A percentile compares a stretch with the other conserved stretches of the same genome.
Conservation (phyloP, 2,329 filamentous ascomycete species). For the Nigrospora sphaerica region DNA sequence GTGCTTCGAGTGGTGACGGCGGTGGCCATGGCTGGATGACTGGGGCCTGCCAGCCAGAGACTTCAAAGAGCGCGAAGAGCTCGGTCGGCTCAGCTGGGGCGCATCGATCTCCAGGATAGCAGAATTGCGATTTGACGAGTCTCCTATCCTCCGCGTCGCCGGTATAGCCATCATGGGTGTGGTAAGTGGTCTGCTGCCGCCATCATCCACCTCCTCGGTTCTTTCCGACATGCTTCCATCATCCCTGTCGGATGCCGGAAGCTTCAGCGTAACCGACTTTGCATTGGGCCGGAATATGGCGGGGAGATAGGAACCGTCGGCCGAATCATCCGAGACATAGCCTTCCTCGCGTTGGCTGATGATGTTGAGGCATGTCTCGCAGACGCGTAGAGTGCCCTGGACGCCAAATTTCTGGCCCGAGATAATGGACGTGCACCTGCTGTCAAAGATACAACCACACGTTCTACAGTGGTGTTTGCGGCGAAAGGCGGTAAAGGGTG, state of each 20-base stretch:
- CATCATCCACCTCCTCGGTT: slow-evolving; percentile 35
- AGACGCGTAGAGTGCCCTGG: slow-evolving; percentile 76
- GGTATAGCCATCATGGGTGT: slow-evolving; percentile 68
- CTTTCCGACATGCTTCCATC: slow-evolving; percentile 33
- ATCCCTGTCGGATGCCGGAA: slow-evolving; percentile 29
- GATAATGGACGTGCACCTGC: slow-evolving; percentile 90
- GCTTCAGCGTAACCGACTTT: slow-evolving; percentile 29
- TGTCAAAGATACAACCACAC: slow-evolving; percentile 98
- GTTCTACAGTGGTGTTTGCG: slow-evolving; percentile 94
- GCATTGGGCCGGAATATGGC: slow-evolving; percentile 52
- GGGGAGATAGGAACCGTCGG: slow-evolving; percentile 63
- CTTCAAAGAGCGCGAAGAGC: slow-evolving; percentile 82
- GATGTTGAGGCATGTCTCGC: slow-evolving; percentile 85
- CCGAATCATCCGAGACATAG: slow-evolving; percentile 80
- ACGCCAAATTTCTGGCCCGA: slow-evolving; percentile 84
- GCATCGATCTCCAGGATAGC: slow-evolving; percentile 85
- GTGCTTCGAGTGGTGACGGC: slow-evolving; percentile 81
- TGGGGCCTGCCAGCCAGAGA: slow-evolving; percentile 68
- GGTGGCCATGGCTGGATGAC: slow-evolving; percentile 75
- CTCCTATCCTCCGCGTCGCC: slow-evolving; percentile 57
- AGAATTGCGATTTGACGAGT: slow-evolving; percentile 76
- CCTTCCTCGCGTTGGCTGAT: slow-evolving; percentile 87
- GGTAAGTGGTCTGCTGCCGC: slow-evolving; percentile 46
- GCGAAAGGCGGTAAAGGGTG: slow-evolving; percentile 85
- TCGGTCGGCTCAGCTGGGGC: slow-evolving; percentile 79